Percentiles rank a stretch among this genome's conserved stretches.
Evolutionary conservation across 495 filamentous ascomycete genomes (phyloP).

Genomic region (Aspergillus ostianus): DNA sequence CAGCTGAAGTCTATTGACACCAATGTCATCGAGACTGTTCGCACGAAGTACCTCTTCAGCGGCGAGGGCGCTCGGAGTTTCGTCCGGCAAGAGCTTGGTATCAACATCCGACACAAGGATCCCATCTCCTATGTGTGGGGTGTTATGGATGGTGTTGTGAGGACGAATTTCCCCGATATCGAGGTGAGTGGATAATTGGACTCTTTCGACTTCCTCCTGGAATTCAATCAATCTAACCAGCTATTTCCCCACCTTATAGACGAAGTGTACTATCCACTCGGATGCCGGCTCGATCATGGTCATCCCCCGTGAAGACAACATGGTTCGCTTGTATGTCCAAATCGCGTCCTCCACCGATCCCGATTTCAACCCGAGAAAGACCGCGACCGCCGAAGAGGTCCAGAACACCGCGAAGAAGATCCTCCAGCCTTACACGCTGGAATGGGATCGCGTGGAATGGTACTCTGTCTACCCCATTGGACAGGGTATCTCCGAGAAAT

Average conservation of each 20-base stretch:
- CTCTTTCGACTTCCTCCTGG: not conserved
- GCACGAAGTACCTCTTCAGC: conserved; percentile 64
- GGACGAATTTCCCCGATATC: conserved; percentile 86
- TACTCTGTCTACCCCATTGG: conserved; percentile 65
- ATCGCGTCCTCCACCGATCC: conserved; percentile 62
- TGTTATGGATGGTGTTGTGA: conserved; percentile 80
- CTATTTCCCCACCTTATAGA: conserved; percentile 51
- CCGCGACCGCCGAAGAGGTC: conserved; percentile 57
- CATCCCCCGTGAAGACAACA: conserved; percentile 76
- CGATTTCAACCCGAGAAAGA: conserved; percentile 53
- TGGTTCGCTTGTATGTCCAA: conserved; percentile 75
- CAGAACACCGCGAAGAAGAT: conserved; percentile 62
- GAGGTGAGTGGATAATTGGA: conserved; percentile 34
- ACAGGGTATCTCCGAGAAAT: conserved; percentile 61
- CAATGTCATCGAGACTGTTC: conserved; percentile 60
- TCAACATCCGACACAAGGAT: conserved; percentile 61
- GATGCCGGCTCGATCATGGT: conserved; percentile 71
- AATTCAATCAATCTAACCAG: not conserved
- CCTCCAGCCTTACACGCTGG: conserved; percentile 56
- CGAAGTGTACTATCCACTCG: conserved; percentile 82
- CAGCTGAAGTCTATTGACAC: conserved; percentile 73
- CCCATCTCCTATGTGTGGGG: conserved; percentile 71
- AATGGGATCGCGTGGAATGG: conserved; percentile 57
- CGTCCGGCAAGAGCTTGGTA: conserved; percentile 56
- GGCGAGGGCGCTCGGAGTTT: conserved; percentile 66